Percentiles rank a stretch among this genome's conserved stretches.
These are phyloP conservation scores for Pharus latifolius DNA, from an alignment of 176 grass and related monocot genomes.

Conservation along the genomic window DNA sequence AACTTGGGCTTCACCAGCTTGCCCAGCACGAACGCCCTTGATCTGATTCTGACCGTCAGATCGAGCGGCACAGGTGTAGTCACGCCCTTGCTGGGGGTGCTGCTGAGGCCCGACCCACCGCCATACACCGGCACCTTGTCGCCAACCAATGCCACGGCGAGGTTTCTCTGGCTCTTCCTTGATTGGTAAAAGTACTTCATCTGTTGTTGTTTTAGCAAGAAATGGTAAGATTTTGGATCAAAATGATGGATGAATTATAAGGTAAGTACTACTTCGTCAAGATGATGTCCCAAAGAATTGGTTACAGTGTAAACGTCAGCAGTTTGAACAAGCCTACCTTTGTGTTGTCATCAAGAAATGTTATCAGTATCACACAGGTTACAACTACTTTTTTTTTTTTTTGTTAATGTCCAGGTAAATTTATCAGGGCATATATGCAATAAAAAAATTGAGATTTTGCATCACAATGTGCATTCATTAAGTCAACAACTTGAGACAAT, in stretches of 20 bases:
- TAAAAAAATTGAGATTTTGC: not conserved
- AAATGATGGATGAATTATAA: no score
- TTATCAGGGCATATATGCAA: not conserved
- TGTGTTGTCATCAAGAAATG: slow-evolving; percentile 10
- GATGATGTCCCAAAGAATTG: no score
- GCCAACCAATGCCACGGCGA: slow-evolving; percentile 43
- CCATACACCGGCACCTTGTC: slow-evolving; percentile 78
- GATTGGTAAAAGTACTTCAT: slow-evolving; percentile 82
- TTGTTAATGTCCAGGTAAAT: slow-evolving; percentile 16
- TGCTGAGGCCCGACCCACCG: slow-evolving; percentile 58
- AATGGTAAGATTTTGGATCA: not conserved
- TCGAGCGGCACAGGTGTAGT: slow-evolving; percentile 35
- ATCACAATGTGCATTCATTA: not conserved
- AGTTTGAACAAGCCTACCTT: not conserved
- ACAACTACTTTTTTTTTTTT: not conserved
- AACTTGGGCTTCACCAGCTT: slow-evolving; percentile 83
- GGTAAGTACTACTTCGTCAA: no score
- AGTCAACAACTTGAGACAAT: not conserved
- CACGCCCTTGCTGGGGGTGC: slow-evolving; percentile 23
- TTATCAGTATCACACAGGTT: not conserved
- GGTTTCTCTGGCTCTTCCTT: slow-evolving; percentile 65
- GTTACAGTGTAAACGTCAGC: slow-evolving; percentile 12
- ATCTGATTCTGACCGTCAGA: slow-evolving; percentile 51
- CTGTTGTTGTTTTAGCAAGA: not conserved
- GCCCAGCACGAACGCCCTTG: slow-evolving; percentile 74